A percentile compares a stretch with the other conserved stretches of the same genome.
Conservation (phyloP, 805 yeast species). For the Ogataea degrootiae region DNA sequence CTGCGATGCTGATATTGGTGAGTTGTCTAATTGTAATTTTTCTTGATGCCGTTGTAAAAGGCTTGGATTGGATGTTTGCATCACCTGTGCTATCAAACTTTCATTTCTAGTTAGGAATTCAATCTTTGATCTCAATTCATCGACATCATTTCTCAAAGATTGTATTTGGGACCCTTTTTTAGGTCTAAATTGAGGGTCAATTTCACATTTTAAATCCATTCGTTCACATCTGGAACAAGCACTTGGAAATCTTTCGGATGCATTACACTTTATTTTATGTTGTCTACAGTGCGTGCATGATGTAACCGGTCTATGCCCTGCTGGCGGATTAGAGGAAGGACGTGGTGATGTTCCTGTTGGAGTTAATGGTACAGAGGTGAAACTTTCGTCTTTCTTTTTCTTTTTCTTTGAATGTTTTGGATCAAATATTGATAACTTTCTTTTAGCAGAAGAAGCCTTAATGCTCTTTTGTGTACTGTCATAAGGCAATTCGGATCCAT, state of each 20-base stretch:
- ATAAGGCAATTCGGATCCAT: neutral
- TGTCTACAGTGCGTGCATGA: slow-evolving; percentile 94
- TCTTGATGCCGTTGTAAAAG: neutral
- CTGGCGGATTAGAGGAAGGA: slow-evolving; percentile 21
- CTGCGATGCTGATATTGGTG: neutral
- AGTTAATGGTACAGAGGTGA: neutral
- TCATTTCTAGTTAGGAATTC: slow-evolving; percentile 65
- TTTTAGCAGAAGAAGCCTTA: neutral
- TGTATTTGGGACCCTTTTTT: slow-evolving; percentile 90
- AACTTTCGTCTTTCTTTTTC: neutral
- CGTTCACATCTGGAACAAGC: slow-evolving; percentile 82
- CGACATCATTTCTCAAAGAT: slow-evolving; percentile 76
- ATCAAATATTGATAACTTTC: neutral
- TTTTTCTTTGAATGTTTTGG: neutral
- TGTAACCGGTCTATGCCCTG: slow-evolving; percentile 81
- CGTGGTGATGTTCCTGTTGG: neutral
- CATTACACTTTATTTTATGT: slow-evolving; percentile 91
- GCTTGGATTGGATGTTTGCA: slow-evolving; percentile 33
- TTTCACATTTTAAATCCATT: slow-evolving; percentile 76
- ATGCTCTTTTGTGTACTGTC: neutral
- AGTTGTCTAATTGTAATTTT: neutral
- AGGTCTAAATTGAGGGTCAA: slow-evolving; percentile 88
- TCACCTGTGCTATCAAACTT: slow-evolving; percentile 59
- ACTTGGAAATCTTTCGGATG: slow-evolving; percentile 72
- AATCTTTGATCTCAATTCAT: slow-evolving; percentile 68